Base-by-base conservation (phyloP, 148 eudicot genomes). In the Diospyros kaki region DNA sequence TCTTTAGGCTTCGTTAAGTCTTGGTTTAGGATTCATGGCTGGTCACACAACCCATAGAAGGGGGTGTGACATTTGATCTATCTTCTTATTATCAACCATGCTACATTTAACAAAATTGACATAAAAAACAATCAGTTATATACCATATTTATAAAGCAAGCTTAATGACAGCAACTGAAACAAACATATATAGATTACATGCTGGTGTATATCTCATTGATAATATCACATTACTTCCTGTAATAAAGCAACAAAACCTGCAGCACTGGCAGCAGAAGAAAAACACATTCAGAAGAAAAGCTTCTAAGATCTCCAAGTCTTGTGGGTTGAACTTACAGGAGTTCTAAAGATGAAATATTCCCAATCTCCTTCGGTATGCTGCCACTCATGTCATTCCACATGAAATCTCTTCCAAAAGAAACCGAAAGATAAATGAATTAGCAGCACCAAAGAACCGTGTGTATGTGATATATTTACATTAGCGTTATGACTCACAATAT, bases 331-430 rank as follows among this genome's bases (percentile, higher is more conserved):
- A 80, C 97, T 92, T 87, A 94, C 98, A 94, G 73, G 7, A 84
- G 87, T 69, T 68, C 70, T 73, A 94, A 83, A 76, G 89, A 80
- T 75, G 86, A 76, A 39, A 91, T 87, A 43, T 81, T 91, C 65
- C 97, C 97, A 64, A 94, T 86, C 91, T 94, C 94, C 86, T 87
- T 88, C 2, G 98, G 97, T 64, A 91, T 87, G 77, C 78, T 76
- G 42, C 98, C 98, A 69, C 73, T 84, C 46, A 91, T 77, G 12
- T 83, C 71, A 77, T 93, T 93, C 98, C 98, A 93, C 95, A 94
- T 89, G 82, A 94, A 82, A 75, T 91, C 87, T 78, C 98, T 94
- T 69, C 67, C 75, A 51, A 72, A 67, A 72, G 55, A 69, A 64
- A 69, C 50, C 1, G 39, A 68, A 28, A 69, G 40, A n/a, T 56